Base-by-base conservation (phyloP, 2,329 filamentous ascomycete genomes). In the Dactylella cylindrospora region DNA sequence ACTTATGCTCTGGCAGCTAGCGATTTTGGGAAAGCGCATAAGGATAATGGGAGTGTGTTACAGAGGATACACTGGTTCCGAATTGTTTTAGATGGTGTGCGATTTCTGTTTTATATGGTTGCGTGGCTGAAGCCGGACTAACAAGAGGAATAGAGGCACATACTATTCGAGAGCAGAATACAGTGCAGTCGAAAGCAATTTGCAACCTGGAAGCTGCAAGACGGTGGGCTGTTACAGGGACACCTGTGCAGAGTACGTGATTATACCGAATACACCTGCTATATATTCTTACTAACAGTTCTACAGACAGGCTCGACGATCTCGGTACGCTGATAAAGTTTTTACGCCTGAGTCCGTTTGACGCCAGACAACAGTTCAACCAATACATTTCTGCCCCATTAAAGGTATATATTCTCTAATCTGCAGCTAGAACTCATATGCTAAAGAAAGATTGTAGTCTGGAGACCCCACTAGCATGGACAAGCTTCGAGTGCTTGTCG, bases 341-440 rank as follows among this genome's bases (percentile, higher is more conserved):
- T 61, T 67, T 81, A 17, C 69, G 72, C 35, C 72, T 75, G 1
- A 69, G 70, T 15, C 75, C 73, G 1, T 76, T 79, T 54, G 69
- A 75, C 25, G 74, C 68, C n/a, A 57, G 72, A 3, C 67, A 71
- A 1, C 70, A 66, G 3, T 79, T 79, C 55, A 73, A 76, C 2
- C 71, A 72, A n/a, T 74, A 69, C 41, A 76, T 80, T n/a, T 70
- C 71, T 1, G 51, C 70, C 84, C 88, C 3, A 78, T 97, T 2
- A 90, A 94, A 66, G 93, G 98, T 71, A 78, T 97, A 17, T 87
- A 88, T 10, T 87, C 91, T 1, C 77, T 97, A 2, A 83, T 95
- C 57, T 87, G 85, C 25, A 97, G 97, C 70, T 10, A 83, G 84
- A 68, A 91, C 91, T 0, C 97, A 97, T 69, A 84, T 55, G 45